Percentiles rank a stretch among this genome's conserved stretches.
phyloP scores from a whole-genome alignment of 352 stramenopile species.

The Stephanocyclus meneghinianus region DNA sequence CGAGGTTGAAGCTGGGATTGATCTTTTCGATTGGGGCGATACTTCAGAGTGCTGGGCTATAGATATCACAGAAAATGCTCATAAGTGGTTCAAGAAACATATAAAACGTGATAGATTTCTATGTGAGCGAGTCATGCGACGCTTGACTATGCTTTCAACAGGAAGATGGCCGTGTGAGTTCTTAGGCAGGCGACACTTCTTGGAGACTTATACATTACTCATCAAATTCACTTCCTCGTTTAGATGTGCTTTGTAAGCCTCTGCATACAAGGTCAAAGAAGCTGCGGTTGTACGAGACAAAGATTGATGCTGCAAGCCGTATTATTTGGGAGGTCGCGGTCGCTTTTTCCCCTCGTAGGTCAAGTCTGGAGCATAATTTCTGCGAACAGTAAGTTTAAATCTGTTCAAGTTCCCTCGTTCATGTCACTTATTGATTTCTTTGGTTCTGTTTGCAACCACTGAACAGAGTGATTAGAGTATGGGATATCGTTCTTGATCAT shows the following conservation, averaged over 20 bases:
- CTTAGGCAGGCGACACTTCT: neutral
- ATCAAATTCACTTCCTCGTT: too few relatives aligned
- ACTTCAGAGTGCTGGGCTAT: constrained; percentile 44
- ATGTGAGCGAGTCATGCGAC: constrained; percentile 51
- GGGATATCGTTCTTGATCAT: constrained; percentile 55
- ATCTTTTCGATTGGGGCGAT: constrained; percentile 47
- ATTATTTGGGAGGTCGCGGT: too few relatives aligned
- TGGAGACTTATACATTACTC: neutral
- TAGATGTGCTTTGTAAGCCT: constrained; percentile 52
- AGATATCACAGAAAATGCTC: constrained; percentile 57
- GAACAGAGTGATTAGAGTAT: constrained; percentile 26
- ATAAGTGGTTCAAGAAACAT: constrained; percentile 55
- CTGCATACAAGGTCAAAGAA: constrained; percentile 33
- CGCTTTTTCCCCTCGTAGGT: too few relatives aligned
- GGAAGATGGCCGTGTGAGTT: constrained; percentile 51
- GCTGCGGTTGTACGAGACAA: constrained; percentile 50
- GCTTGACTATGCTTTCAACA: constrained; percentile 51
- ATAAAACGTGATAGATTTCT: constrained; percentile 48
- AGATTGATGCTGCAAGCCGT: constrained; percentile 38
- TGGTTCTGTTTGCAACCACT: too few relatives aligned
- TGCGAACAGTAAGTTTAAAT: too few relatives aligned
- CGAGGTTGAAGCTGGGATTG: constrained; percentile 44
- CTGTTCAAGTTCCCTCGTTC: too few relatives aligned
- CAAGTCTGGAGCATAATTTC: too few relatives aligned
- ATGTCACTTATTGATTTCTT: too few relatives aligned